Percentiles rank a stretch among this genome's conserved stretches.
Evolutionary conservation across 768 basidiomycete species (phyloP).

Genomic region (Kwoniella heveanensis): DNA sequence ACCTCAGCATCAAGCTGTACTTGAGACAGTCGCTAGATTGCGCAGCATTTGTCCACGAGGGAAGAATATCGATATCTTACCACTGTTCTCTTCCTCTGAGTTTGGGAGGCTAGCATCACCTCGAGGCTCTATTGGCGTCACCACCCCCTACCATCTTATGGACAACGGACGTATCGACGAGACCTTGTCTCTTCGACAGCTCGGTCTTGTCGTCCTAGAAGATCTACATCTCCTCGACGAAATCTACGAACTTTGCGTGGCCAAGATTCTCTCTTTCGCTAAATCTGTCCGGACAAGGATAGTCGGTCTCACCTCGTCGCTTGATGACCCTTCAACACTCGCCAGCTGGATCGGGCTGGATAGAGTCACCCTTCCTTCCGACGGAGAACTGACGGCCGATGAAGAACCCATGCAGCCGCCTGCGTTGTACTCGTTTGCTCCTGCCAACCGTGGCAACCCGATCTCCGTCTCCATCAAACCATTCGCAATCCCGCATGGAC

Average conservation of each 20-base stretch:
- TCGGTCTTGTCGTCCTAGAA: constrained; percentile 77
- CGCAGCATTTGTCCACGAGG: constrained; percentile 28
- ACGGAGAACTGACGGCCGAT: neutral
- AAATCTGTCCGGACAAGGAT: constrained; percentile 68
- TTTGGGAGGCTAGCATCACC: constrained; percentile 47
- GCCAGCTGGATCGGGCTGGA: constrained; percentile 81
- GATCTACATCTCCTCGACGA: constrained; percentile 80
- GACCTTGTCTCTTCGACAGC: constrained; percentile 53
- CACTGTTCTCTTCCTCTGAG: constrained; percentile 34
- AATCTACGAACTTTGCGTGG: constrained; percentile 78
- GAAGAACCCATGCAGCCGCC: constrained; percentile 14
- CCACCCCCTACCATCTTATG: constrained; percentile 45
- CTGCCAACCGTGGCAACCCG: constrained; percentile 79
- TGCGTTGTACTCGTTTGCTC: constrained; percentile 68
- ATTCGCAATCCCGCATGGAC: constrained; percentile 83
- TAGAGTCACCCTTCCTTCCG: constrained; percentile 58
- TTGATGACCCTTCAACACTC: constrained; percentile 77
- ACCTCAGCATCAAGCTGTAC: constrained; percentile 64
- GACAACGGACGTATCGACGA: constrained; percentile 27
- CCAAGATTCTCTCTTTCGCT: constrained; percentile 68
- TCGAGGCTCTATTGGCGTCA: constrained; percentile 28
- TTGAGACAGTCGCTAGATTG: constrained; percentile 60
- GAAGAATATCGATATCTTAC: constrained; percentile 58
- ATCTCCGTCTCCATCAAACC: constrained; percentile 69
- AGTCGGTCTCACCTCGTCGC: constrained; percentile 74